Conservation (phyloP, 768 basidiomycete genomes). For the Scleroderma bovista region DNA sequence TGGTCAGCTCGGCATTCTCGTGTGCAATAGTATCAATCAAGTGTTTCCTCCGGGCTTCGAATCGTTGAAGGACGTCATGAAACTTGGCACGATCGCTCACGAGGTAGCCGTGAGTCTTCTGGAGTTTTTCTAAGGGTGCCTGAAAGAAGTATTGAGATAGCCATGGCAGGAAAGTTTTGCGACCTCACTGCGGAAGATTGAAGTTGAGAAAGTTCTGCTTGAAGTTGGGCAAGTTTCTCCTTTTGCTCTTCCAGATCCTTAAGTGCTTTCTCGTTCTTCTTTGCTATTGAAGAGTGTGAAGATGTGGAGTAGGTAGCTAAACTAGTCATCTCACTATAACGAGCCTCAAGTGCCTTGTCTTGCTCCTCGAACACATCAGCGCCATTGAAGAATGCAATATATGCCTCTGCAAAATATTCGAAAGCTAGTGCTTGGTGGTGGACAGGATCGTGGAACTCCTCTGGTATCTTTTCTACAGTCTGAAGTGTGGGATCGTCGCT, state of each 20-base stretch:
- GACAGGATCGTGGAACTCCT: slow-evolving; percentile 68
- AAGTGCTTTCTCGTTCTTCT: slow-evolving; percentile 66
- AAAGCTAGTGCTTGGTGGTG: slow-evolving; percentile 78
- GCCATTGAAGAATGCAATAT: slow-evolving; percentile 60
- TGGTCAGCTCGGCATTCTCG: slow-evolving; percentile 58
- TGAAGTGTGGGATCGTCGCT: slow-evolving; percentile 68
- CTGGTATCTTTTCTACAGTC: slow-evolving; percentile 53
- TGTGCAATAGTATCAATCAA: slow-evolving; percentile 59
- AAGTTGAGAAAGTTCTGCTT: slow-evolving; percentile 51
- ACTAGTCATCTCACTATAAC: slow-evolving; percentile 54
- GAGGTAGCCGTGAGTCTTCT: slow-evolving; percentile 57
- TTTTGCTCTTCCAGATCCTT: slow-evolving; percentile 56
- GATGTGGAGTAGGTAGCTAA: neutral
- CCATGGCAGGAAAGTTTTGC: neutral
- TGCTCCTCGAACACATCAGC: slow-evolving; percentile 66
- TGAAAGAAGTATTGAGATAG: slow-evolving; percentile 17
- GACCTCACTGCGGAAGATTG: slow-evolving; percentile 53
- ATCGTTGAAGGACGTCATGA: slow-evolving; percentile 65
- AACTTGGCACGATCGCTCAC: slow-evolving; percentile 76
- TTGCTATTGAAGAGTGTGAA: slow-evolving; percentile 36
- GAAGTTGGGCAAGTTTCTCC: slow-evolving; percentile 40
- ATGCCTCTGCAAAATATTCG: slow-evolving; percentile 64
- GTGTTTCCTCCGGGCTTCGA: slow-evolving; percentile 64
- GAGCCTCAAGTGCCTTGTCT: slow-evolving; percentile 63
- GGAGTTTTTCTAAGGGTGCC: slow-evolving; percentile 61